These are phyloP conservation scores for Carex cristatella DNA, from an alignment of 176 grass and related monocot species.

Conservation along the genomic window DNA sequence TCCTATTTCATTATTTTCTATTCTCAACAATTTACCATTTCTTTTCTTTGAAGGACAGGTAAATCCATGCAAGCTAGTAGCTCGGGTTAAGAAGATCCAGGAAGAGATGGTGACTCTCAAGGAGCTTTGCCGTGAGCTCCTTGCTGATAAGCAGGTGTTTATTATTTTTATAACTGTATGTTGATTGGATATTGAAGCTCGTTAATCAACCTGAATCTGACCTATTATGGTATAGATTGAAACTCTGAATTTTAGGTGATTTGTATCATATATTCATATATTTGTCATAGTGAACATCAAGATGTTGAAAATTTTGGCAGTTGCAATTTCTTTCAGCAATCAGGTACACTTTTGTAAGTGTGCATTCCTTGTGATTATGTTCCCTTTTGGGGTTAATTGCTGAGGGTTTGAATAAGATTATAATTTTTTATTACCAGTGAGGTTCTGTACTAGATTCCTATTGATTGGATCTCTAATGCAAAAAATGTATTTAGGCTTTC, in stretches of 20 bases:
- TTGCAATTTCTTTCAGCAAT: background rate
- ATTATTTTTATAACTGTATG: background rate
- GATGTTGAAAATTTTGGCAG: background rate
- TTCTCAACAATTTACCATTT: slow-evolving; percentile 11
- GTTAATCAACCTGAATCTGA: background rate
- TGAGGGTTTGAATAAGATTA: background rate
- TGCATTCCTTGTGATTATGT: background rate
- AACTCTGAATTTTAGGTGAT: background rate
- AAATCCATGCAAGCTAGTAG: slow-evolving; percentile 71
- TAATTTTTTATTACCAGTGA: background rate
- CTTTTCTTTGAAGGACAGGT: slow-evolving; percentile 20
- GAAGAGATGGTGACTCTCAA: slow-evolving; percentile 59
- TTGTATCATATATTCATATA: background rate
- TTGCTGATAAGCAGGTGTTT: slow-evolving; percentile 59
- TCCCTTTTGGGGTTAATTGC: background rate
- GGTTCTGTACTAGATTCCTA: background rate
- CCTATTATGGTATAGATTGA: background rate
- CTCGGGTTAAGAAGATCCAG: slow-evolving; percentile 65
- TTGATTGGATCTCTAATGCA: background rate
- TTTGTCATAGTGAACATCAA: background rate
- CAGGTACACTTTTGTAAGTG: background rate
- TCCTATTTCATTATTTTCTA: background rate
- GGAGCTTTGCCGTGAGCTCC: slow-evolving; percentile 60
- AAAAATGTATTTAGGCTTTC: background rate
- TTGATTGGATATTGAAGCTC: background rate